Base-by-base conservation (phyloP, 305 asterid genomes). In the Lippia alba region DNA sequence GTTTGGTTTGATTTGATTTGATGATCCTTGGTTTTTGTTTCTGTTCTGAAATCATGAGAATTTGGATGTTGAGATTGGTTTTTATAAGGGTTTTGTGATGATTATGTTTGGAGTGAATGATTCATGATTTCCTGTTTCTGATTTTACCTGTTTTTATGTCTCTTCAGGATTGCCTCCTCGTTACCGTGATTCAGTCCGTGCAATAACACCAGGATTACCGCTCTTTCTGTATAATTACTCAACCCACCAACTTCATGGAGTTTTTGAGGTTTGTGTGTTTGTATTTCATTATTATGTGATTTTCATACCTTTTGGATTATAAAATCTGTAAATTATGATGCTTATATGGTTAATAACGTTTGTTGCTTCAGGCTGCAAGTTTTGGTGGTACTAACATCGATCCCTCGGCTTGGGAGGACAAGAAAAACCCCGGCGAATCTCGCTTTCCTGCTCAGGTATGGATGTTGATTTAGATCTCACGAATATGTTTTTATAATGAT, bases 381-480 rank as follows among this genome's bases (percentile, higher is more conserved):
- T 95, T 95, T 82, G 97, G 98, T 61, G 99, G 98, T 20, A 84
- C 96, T 1, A 92, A 95, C 56, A 92, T 95, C 56, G 99, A 95
- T 73, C 97, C 99, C 6, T 53, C 95, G 2, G 99, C 99, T 61
- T 95, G 99, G 98, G 99, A 92, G 84, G 99, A 95, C 84, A 95
- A 95, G 91, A 95, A 95, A 71, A 92, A 89, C 77, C 87, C 91
- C 0, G 96, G 97, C 1, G 99, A 95, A 77, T 95, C 98, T 0
- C 97, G 98, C 14, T 95, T 92, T 75, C 99, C 99, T 36, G 99
- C 99, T 73, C 99, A 94, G 95, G 98, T 92, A 39, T 59, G 72
- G 41, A 4, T 1, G 17, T 32, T 48, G 45, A 12, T 50, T 20
- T 24, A 17, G 9, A 20, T 64, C 63, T 16, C 34, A 24, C 30